Evolutionary conservation across 2,329 filamentous ascomycete genomes (phyloP), one percentile per base, ranked within the genome.

Genomic region (Aspergillus sp.): DNA sequence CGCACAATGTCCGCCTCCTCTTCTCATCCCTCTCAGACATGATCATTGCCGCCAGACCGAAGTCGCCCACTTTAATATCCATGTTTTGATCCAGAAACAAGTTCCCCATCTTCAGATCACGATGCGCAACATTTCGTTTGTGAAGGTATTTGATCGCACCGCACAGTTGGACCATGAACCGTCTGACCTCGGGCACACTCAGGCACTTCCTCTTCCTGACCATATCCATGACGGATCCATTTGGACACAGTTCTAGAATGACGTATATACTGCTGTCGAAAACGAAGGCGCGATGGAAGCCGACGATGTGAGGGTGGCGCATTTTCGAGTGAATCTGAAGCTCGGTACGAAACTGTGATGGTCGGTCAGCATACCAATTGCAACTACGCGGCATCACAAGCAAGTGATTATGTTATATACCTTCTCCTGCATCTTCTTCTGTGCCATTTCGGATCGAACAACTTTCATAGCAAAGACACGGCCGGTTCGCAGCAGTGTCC

Each of bases 121-220:
- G 88, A 77, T 99, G 95, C 53, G 98, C 97, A 63, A 99, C 96
- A 66, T 94, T 95, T 74, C 96, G 91, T 71, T 88, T 88, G 76
- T 99, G 96, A 82, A 99, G 91, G 74, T 99, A 99, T 78, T 98
- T 98, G 78, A 99, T 94, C 39, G 95, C 95, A 38, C 95, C 95
- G 66, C 94, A 92, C 62, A 97, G 92, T 77, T 99, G 95, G 43
- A 99, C 88, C 63, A 95, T 90, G 75, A 97, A 97, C 69, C 93
- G 92, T 65, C 95, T 87, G 52, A 97, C 92, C 78, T 99, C 95
- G 0, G 95, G 92, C 75, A 98, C 90, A 15, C 92, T 97, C 60
- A 99, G 82, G 57, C 90, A 92, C 74, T 91, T 95, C 69, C 95
- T 86, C 70, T 91, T 91, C 80, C 96, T 96, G 64, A 98, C 91